These are phyloP conservation scores for Rhizopogon sp. DNA, from an alignment of 768 basidiomycete genomes.

Conservation along the genomic window DNA sequence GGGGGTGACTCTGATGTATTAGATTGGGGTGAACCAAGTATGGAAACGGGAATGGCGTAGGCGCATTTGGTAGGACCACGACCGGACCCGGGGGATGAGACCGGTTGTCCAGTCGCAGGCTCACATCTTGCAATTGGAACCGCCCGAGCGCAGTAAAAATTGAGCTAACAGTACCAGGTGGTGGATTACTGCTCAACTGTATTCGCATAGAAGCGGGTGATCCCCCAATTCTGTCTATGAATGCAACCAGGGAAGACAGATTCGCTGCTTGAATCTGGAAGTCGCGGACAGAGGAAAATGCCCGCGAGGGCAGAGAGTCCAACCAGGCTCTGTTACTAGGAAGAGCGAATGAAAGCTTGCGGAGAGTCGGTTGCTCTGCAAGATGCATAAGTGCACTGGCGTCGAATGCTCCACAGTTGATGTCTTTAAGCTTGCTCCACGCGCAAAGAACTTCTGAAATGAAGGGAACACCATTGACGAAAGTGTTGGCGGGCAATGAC, in stretches of 20 bases:
- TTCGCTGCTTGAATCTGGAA: not conserved
- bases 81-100: not conserved
- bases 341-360: not conserved
- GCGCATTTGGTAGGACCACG: not conserved
- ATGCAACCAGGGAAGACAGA: not conserved
- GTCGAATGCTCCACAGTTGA: slow-evolving; percentile 1
- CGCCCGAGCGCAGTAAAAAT: not conserved
- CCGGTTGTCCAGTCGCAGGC: not conserved
- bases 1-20: not conserved
- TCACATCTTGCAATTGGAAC: not conserved
- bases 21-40: not conserved
- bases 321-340: not conserved
- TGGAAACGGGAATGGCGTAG: not conserved
- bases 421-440: not conserved
- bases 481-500: not conserved
- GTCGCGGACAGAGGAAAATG: not conserved
- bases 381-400: not conserved
- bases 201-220: not conserved
- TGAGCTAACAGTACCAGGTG: not conserved
- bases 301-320: not conserved
- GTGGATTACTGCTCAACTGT: not conserved
- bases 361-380: not conserved
- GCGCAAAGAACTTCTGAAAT: slow-evolving; percentile 3
- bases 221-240: not conserved
- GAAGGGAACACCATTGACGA: not conserved